phyloP scores from a whole-genome alignment of 176 grass and related monocot species.

The Eragrostis curvula region DNA sequence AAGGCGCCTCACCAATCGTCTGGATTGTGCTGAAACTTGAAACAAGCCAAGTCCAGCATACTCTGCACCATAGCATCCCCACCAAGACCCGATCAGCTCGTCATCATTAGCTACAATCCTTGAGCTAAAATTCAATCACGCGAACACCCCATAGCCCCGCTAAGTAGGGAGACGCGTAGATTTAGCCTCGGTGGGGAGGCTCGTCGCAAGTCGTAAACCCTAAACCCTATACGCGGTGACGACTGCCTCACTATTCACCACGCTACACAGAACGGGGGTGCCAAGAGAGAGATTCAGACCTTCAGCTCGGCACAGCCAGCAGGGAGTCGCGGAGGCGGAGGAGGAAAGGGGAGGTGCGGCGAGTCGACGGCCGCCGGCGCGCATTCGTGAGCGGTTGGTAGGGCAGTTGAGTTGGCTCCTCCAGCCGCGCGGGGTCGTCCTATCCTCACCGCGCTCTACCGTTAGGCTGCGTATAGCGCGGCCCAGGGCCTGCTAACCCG shows the following conservation, averaged over 20 bases:
- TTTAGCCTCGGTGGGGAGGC: not conserved
- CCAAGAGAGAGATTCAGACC: not conserved
- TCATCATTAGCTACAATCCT: not conserved
- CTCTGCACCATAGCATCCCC: not conserved
- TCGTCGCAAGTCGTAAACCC: not conserved
- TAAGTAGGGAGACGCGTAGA: not conserved
- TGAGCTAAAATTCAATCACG: not conserved
- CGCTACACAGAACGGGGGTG: not conserved
- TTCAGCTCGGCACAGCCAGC: not conserved
- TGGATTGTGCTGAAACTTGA: not conserved
- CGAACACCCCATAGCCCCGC: not conserved
- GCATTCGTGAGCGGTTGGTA: not conserved
- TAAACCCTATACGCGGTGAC: not conserved
- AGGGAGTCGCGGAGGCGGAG: not conserved
- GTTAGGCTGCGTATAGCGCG: too few relatives aligned
- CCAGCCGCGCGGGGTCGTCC: too few relatives aligned
- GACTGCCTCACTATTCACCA: not conserved
- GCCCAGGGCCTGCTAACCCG: too few relatives aligned
- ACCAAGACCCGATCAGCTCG: not conserved
- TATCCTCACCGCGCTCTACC: too few relatives aligned
- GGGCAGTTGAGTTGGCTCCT: not conserved
- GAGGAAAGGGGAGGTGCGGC: not conserved
- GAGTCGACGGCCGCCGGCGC: not conserved
- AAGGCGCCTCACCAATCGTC: not conserved
- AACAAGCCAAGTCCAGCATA: not conserved